Conservation (phyloP, 208 protist species). For the Phytomonas sp. region DNA sequence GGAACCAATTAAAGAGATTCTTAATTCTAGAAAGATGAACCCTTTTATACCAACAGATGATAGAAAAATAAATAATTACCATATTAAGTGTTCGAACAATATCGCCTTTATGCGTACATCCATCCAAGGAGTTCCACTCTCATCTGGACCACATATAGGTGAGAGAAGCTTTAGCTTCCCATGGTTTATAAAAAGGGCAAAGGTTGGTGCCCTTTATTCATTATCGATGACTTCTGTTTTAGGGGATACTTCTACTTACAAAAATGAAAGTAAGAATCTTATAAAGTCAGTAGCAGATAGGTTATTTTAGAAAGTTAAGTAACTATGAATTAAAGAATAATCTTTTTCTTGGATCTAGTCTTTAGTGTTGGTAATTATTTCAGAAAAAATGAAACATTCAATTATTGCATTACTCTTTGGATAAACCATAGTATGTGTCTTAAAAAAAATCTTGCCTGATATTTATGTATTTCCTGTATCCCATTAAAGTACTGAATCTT, state of each 20-base stretch:
- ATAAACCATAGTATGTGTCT: neutral
- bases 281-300: conserved; percentile 17
- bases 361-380: neutral
- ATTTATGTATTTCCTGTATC: neutral
- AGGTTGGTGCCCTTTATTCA: conserved; percentile 40
- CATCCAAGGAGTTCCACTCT: conserved; percentile 55
- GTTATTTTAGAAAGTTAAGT: conserved; percentile 21
- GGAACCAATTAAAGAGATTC: conserved; percentile 22
- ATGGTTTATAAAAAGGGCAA: conserved; percentile 45
- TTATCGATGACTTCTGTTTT: conserved; percentile 54
- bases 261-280: conserved; percentile 36
- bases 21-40: conserved; percentile 32
- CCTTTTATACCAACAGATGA: conserved; percentile 18
- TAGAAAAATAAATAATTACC: neutral
- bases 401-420: neutral
- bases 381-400: neutral
- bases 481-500: neutral
- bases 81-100: conserved; percentile 9
- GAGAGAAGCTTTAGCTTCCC: conserved; percentile 23
- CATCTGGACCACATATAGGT: conserved; percentile 41
- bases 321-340: conserved; percentile 11
- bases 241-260: conserved; percentile 40
- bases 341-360: neutral
- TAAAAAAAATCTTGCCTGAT: too few species aligned
- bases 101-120: conserved; percentile 37